Base-by-base conservation (phyloP, 2,329 filamentous ascomycete genomes). In the Aspergillus sp. region DNA sequence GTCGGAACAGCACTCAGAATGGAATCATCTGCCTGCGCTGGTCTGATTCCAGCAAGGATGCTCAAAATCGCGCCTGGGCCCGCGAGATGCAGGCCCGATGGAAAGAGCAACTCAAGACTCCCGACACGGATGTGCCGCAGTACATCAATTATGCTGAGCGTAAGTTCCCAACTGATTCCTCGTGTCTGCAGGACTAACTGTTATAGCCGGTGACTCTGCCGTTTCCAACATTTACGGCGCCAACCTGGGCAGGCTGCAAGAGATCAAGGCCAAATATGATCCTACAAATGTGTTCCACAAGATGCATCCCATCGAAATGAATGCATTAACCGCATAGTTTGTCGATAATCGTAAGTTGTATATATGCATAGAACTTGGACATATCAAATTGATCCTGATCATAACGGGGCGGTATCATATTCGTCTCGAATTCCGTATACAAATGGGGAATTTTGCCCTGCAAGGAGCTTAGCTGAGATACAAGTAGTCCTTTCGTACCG, bases 271-370 rank as follows among this genome's bases (percentile, higher is more conserved):
- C 17, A 62, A 63, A 45, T 77, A 75, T 49, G 74, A 77, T 53
- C 72, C 74, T 2, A 62, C 49, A 4, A 75, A 73, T 52, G 55
- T 75, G 15, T 78, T 77, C 54, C 64, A 71, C 41, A 75, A 74
- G 52, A 65, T 70, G 60, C 67, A 70, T 32, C 60, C 67, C 0
- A 65, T 71, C 15, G 17, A 15, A 25, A 5, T 44, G 32, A 9
- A 19, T 22, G 17, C 37, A 7, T 2, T 3, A 19, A 39, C 37
- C 6, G 37, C 37, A 13, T 39, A 39, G 17, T 39, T 19, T 39
- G 17, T 12, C 37, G 19, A 20, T 10, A 19, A 7, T 12, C 13
- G 22, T 10, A 4, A n/a, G 4, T 15, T 41, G 19, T 15, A 25
- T n/a, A n/a, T 41, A 25, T 22, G 19, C 19, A 7, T 25, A 7